phyloP scores from a whole-genome alignment of 208 protist genomes.

The Trypanosoma melophagium region DNA sequence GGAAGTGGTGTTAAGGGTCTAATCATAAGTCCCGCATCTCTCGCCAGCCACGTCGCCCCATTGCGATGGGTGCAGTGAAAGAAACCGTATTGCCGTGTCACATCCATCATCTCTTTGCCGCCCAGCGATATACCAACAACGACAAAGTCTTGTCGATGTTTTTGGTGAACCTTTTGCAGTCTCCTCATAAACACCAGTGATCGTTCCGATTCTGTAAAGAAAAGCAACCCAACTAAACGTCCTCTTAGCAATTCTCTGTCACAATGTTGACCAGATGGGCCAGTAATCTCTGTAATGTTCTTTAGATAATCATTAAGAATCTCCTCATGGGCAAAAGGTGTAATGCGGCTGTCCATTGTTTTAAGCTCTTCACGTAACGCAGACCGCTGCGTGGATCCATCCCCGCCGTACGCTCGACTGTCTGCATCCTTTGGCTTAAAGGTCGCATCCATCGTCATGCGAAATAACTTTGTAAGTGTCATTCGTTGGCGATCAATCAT shows the following conservation, averaged over 20 bases:
- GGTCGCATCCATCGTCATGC: constrained; percentile 54
- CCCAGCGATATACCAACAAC: constrained; percentile 67
- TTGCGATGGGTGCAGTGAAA: constrained; percentile 76
- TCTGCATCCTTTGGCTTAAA: constrained; percentile 68
- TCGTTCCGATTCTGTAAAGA: constrained; percentile 78
- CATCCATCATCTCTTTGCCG: constrained; percentile 67
- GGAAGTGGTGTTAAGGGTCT: constrained; percentile 53
- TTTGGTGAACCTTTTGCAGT: constrained; percentile 47
- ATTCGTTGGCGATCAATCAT: constrained; percentile 52
- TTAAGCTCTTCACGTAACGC: constrained; percentile 77
- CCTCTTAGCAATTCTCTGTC: constrained; percentile 61
- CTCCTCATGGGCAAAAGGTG: constrained; percentile 62
- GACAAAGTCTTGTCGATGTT: constrained; percentile 69
- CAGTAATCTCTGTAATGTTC: constrained; percentile 49
- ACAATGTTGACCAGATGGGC: constrained; percentile 50
- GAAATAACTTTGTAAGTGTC: constrained; percentile 52
- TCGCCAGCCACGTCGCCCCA: constrained; percentile 69
- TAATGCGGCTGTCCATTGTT: constrained; percentile 63
- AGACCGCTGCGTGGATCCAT: constrained; percentile 50
- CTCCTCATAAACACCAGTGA: constrained; percentile 64
- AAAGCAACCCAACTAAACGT: constrained; percentile 72
- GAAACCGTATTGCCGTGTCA: constrained; percentile 71
- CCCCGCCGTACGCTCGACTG: constrained; percentile 62
- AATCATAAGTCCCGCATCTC: constrained; percentile 62
- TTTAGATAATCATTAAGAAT: constrained; percentile 69